Conservation (phyloP, 2,329 filamentous ascomycete species). For the Aspergillus versicolor region DNA sequence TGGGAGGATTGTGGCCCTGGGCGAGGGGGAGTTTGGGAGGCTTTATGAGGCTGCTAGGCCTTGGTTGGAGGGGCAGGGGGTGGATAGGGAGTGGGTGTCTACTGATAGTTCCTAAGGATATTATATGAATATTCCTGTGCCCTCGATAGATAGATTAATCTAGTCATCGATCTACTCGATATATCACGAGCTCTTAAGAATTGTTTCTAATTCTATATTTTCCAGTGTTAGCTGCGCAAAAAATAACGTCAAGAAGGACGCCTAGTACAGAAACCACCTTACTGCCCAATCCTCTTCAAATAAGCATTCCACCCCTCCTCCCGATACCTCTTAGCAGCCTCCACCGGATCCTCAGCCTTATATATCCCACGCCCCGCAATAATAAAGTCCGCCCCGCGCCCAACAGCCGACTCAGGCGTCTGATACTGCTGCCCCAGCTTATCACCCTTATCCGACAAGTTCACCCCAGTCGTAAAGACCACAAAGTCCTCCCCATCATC, state of each 20-base stretch:
- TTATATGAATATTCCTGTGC: too few relatives aligned
- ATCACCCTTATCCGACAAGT: slow-evolving; percentile 48
- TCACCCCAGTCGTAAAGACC: slow-evolving; percentile 50
- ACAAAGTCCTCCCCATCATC: slow-evolving; percentile 48
- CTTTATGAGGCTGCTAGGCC: slow-evolving; percentile 29
- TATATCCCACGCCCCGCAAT: slow-evolving; percentile 50
- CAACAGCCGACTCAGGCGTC: slow-evolving; percentile 46
- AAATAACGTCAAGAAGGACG: background rate
- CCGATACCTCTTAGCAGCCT: slow-evolving; percentile 45
- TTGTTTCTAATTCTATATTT: too few relatives aligned
- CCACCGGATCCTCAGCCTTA: slow-evolving; percentile 44
- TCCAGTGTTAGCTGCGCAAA: too few relatives aligned
- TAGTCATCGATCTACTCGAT: too few relatives aligned
- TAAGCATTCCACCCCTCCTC: slow-evolving; percentile 50
- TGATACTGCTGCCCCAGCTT: slow-evolving; percentile 51
- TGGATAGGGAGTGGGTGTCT: slow-evolving; percentile 29
- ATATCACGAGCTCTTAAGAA: too few relatives aligned
- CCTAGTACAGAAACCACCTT: background rate
- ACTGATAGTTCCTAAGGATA: too few relatives aligned
- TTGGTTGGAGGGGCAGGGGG: slow-evolving; percentile 32
- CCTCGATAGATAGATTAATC: too few relatives aligned
- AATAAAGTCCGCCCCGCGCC: slow-evolving; percentile 49
- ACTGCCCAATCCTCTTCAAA: slow-evolving; percentile 32
- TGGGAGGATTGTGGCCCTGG: slow-evolving; percentile 22
- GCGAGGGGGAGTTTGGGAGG: slow-evolving; percentile 25